Base-by-base conservation (phyloP, 2,329 filamentous ascomycete genomes). In the Colletotrichum tropicale region DNA sequence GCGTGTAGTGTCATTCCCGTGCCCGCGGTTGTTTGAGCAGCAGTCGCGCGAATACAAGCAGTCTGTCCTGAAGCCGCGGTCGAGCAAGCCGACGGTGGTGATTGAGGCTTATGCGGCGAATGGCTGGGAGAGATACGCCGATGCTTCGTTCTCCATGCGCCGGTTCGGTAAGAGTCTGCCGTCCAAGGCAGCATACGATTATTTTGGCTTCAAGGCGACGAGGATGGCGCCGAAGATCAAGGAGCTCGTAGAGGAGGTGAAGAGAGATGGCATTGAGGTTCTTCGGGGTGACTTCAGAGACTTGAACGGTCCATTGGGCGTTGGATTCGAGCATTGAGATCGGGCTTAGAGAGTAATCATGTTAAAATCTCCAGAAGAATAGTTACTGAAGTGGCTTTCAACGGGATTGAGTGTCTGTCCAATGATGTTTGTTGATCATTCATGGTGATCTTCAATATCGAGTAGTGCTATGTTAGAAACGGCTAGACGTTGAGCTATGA, bases 91-190 rank as follows among this genome's bases (percentile, higher is more conserved):
- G 0, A 82, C 85, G 1, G 88, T 93, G 16, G 89, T 69, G 3
- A 89, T 93, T 58, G 91, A 93, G 81, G 89, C 90, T 0, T 92
- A 91, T 79, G 86, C 88, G 3, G 85, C 87, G 1, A 89, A 89
- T 71, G 89, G 90, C 1, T 92, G 90, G 90, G 91, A 92, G 82
- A 81, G 90, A n/a, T 92, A 91, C 78, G 90, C 90, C 0, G 88
- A 91, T 80, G 90, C 90, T 1, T 89, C 87, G 1, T 86, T 86
- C 74, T 88, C 85, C 65, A 88, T 92, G 86, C 84, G 85, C 38
- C 83, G 84, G 0, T 92, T 92, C 76, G 90, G 90, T 1, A 89
- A 92, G 79, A 89, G 86, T 26, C 79, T 92, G 61, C 90, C 90
- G 0, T 88, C 89, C 0, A 87, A 88, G 75, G 85, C 84, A 8